Base-by-base conservation (phyloP, 176 grass and related monocot species). In the Elaeis guineensis region DNA sequence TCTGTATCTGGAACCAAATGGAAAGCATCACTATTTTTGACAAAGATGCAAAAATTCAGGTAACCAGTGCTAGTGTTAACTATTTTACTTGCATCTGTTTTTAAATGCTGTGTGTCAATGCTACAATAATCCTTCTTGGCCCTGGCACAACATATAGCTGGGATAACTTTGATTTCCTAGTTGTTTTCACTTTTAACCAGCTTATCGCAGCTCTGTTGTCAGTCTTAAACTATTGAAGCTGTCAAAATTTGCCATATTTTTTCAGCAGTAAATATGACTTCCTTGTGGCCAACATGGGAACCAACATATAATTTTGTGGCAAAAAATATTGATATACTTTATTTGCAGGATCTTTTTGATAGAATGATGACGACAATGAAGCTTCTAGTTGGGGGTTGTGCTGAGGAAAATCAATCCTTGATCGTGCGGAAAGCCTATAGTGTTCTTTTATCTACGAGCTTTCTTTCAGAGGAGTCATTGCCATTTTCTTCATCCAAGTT, bases 351-450 rank as follows among this genome's bases (percentile, higher is more conserved):
- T 82, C 62, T 90, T 69, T 79, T 82, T 59, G 81, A 87, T 62
- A 61, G 76, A 21, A 49, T 90, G 72, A 82, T 82, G 80, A 64
- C 58, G 53, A 80, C 86, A 77, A 90, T 96, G 87, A 90, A 90
- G 72, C 76, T 82, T 73, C 72, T 96, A 69, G 83, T 96, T 3
- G 59, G 53, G 51, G 61, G 77, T 30, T 96, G 83, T 81, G 85
- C 68, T 39, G 83, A 66, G 52, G 78, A 90, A 54, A 78, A 77
- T 60, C 92, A 96, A 35, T 85, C 61, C 29, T 51, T 96, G 71
- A 88, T 96, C 66, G 57, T 96, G 71, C 63, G 80, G 79, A 96
- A 84, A 82, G 84, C 83, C n/a, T 70, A 79, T 65, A 59, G 24
- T 66, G 73, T 82, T 77, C 17, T 88, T 63, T 74, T 67, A 51